phyloP scores from a whole-genome alignment of 164 flowering plant genomes.

The Aristolochia fimbriata region DNA sequence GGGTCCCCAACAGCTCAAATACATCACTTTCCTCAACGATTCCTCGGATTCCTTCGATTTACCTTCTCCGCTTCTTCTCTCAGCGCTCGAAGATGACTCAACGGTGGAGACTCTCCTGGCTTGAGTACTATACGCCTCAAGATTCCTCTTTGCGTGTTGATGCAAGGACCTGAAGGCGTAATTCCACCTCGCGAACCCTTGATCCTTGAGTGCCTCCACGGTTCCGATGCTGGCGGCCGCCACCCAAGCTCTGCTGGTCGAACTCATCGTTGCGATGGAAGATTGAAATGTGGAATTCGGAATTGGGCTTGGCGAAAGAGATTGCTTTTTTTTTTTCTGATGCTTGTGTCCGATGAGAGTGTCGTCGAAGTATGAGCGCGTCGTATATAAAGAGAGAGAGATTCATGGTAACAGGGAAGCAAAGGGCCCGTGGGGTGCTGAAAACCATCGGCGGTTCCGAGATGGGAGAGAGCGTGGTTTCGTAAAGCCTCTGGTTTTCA shows the following conservation, averaged over 20 bases:
- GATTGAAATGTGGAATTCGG: neutral
- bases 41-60: constrained; percentile 21
- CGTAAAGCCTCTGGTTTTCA: too few species aligned
- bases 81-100: neutral
- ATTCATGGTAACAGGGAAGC: too few species aligned
- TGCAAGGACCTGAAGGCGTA: constrained; percentile 6
- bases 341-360: too few species aligned
- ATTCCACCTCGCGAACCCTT: constrained; percentile 17
- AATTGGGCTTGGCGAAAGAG: neutral
- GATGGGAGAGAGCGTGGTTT: too few species aligned
- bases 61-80: neutral
- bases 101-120: constrained; percentile 4
- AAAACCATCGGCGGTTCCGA: too few species aligned
- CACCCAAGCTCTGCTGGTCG: constrained; percentile 14
- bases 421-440: too few species aligned
- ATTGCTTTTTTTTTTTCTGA: too few species aligned
- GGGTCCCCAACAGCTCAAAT: constrained; percentile 51
- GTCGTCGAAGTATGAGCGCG: too few species aligned
- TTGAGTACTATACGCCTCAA: constrained; percentile 7
- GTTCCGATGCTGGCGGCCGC: constrained; percentile 14
- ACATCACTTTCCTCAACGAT: constrained; percentile 36
- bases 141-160: constrained; percentile 8
- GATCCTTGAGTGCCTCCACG: constrained; percentile 17
- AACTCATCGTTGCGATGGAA: constrained; percentile 5
- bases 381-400: too few species aligned